Evolutionary conservation across 75 land plant species (phyloP).

Genomic region (Gnetum montanum): DNA sequence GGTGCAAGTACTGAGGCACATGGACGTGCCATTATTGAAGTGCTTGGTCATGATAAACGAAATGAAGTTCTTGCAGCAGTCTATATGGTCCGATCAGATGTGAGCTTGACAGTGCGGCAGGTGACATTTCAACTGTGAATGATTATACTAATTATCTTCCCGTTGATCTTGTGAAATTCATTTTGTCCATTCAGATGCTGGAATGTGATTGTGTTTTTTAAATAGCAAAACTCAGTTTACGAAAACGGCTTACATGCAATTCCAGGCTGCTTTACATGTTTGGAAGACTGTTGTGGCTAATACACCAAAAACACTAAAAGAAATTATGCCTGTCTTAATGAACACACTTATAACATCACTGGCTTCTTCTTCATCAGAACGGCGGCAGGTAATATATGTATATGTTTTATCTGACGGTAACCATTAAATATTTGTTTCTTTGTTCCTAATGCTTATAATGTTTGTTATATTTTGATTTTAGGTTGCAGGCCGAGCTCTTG

Average conservation of each 20-base stretch:
- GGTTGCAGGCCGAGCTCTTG: slow-evolving; percentile 95
- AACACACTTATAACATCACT: slow-evolving; percentile 86
- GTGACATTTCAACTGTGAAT: slow-evolving; percentile 30
- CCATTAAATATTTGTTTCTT: too few relatives aligned
- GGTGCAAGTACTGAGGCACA: slow-evolving; percentile 99
- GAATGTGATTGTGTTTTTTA: too few relatives aligned
- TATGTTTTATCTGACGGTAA: background rate
- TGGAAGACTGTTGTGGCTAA: slow-evolving; percentile 99
- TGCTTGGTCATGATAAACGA: slow-evolving; percentile 81
- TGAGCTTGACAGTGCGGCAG: slow-evolving; percentile 93
- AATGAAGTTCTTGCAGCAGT: slow-evolving; percentile 98
- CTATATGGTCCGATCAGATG: slow-evolving; percentile 97
- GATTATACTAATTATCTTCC: background rate
- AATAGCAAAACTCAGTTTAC: background rate
- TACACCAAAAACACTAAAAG: slow-evolving; percentile 95
- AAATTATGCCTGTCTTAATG: slow-evolving; percentile 98
- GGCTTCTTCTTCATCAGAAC: slow-evolving; percentile 90
- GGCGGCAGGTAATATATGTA: slow-evolving; percentile 95
- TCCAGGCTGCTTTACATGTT: slow-evolving; percentile 95
- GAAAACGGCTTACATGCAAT: too few relatives aligned
- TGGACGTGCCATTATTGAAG: slow-evolving; percentile 95
- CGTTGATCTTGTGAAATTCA: too few relatives aligned
- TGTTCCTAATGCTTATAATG: too few relatives aligned
- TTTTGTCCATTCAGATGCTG: too few relatives aligned
- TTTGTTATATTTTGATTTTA: too few relatives aligned